Conservation (phyloP, 2,329 filamentous ascomycete genomes). For the Aspergillus udagawae region DNA sequence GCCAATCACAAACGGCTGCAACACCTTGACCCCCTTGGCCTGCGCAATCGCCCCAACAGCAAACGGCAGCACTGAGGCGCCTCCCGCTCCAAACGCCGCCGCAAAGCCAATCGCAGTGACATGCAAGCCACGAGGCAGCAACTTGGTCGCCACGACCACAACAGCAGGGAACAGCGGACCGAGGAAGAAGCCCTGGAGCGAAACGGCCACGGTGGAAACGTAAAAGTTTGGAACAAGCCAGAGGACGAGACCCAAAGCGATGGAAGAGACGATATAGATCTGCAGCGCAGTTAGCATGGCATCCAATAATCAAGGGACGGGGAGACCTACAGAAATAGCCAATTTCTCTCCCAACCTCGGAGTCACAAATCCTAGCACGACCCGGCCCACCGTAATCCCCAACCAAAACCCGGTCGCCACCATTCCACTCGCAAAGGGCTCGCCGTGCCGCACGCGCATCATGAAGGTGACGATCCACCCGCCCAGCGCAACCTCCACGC, state of each 20-base stretch:
- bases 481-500: constrained; percentile 65
- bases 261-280: constrained; percentile 61
- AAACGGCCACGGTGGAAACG: constrained; percentile 67
- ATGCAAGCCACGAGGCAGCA: constrained; percentile 69
- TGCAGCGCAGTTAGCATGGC: constrained; percentile 1
- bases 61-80: constrained; percentile 51
- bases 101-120: constrained; percentile 79
- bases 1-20: constrained; percentile 52
- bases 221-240: constrained; percentile 78
- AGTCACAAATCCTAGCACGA: constrained; percentile 73
- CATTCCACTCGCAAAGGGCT: constrained; percentile 68
- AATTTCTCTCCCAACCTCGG: constrained; percentile 64
- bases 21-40: constrained; percentile 54
- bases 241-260: constrained; percentile 67
- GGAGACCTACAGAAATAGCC: constrained; percentile 45
- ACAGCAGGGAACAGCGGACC: constrained; percentile 75
- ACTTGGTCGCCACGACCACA: constrained; percentile 68
- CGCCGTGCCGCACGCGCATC: constrained; percentile 68
- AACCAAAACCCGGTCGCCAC: constrained; percentile 80
- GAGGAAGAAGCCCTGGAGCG: constrained; percentile 72
- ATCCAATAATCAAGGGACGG: too few relatives aligned
- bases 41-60: constrained; percentile 48
- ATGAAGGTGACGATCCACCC: constrained; percentile 87
- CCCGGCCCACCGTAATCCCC: constrained; percentile 69
- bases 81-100: constrained; percentile 70